phyloP scores from a whole-genome alignment of 495 filamentous ascomycete species.

The Hypoxylon lenormandii region DNA sequence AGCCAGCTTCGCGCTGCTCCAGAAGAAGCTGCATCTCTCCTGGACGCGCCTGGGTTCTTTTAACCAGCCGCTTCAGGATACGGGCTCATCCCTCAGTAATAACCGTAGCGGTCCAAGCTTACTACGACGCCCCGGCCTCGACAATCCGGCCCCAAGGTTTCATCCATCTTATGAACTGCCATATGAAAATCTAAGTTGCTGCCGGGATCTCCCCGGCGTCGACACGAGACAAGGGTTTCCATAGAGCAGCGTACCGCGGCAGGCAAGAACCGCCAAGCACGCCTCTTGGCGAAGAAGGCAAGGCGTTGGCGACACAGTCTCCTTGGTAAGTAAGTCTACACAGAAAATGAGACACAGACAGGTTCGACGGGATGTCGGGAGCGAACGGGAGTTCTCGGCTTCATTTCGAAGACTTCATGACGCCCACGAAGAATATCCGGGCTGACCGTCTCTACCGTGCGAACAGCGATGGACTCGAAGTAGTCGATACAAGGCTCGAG shows the following conservation, averaged over 20 bases:
- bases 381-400: slow-evolving; percentile 8
- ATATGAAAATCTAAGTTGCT: slow-evolving; percentile 12
- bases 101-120: slow-evolving; percentile 2
- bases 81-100: not conserved
- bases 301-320: not conserved
- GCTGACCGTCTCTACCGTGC: slow-evolving; percentile 28
- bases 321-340: not conserved
- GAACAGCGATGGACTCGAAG: slow-evolving; percentile 23
- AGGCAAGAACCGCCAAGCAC: not conserved
- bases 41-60: not conserved
- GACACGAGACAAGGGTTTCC: slow-evolving; percentile 4
- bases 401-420: not conserved
- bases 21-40: not conserved
- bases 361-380: slow-evolving; percentile 20
- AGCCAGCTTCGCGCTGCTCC: too few species aligned
- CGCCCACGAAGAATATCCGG: not conserved
- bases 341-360: too few species aligned
- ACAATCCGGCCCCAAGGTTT: slow-evolving; percentile 16
- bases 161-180: slow-evolving; percentile 28
- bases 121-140: slow-evolving; percentile 8
- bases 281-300: slow-evolving; percentile 1
- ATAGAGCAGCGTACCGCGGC: not conserved
- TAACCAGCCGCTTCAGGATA: not conserved
- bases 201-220: not conserved
- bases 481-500: slow-evolving; percentile 35